Base-by-base conservation (phyloP, 176 grass and related monocot genomes). In the Oryza coarctata region DNA sequence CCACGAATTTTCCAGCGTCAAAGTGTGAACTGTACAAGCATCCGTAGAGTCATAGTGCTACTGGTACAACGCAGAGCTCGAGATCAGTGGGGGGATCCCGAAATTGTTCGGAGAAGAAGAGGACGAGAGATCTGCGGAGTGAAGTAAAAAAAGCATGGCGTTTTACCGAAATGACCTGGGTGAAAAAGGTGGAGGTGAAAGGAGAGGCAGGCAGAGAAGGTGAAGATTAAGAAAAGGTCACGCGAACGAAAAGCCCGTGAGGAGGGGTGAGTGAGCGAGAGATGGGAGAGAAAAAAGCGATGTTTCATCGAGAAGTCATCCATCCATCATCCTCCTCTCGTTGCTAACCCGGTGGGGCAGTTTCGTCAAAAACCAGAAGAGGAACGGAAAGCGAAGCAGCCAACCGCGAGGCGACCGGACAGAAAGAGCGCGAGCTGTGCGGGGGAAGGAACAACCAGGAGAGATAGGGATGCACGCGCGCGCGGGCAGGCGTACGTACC, bases 221-320 rank as follows among this genome's bases (percentile, higher is more conserved):
- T 9, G 20, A 38, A 9, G 70, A 20, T 3, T 67, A 18, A 29
- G 63, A 88, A 84, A 88, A 81, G 71, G 77, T 27, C 12, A 2
- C 5, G 76, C 70, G 25, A 70, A 41, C 77, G 40, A 81, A 81
- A 85, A 85, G 82, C 77, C 40, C 29, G 70, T 5, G 70, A 20
- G 75, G n/a, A n/a, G n/a, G 38, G 38, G 9, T 10, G 9, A 39
- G 71, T 7, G 60, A 9, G 35, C 0, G 7, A 2, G 36, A 7
- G 50, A 15, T n/a, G 72, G 2, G 72, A 5, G 6, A 15, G 1
- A 23, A 31, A 76, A 89, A 89, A 86, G 78, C 73, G 78, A 86
- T 38, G 87, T 81, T 70, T 82, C 78, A 82, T 82, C 78, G 31
- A 43, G 27, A 86, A 78, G 88, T 73, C 78, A 61, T 82, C 78